These are phyloP conservation scores for Cornus controversa DNA, from an alignment of 148 eudicot genomes.

Conservation along the genomic window DNA sequence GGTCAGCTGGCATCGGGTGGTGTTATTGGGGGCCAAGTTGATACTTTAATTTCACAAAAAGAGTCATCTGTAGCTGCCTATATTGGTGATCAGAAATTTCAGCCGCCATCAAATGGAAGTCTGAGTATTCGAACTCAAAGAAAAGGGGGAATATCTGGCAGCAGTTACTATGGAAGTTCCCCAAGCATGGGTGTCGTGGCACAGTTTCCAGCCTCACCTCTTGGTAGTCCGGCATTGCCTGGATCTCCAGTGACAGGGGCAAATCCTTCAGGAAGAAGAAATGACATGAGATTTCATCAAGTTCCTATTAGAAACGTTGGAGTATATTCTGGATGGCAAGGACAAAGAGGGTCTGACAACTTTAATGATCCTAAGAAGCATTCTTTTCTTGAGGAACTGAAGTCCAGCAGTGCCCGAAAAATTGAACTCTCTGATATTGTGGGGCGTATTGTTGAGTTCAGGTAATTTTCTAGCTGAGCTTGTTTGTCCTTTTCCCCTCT, in stretches of 20 bases:
- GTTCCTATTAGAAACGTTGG: conserved; percentile 52
- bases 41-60: conserved; percentile 34
- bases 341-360: conserved; percentile 53
- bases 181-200: conserved; percentile 42
- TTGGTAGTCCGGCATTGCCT: conserved; percentile 76
- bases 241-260: conserved; percentile 63
- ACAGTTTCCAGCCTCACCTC: conserved; percentile 55
- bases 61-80: conserved; percentile 33
- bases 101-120: conserved; percentile 28
- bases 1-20: conserved; percentile 41
- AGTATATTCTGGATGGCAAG: conserved; percentile 58
- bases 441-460: conserved; percentile 82
- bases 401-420: conserved; percentile 61
- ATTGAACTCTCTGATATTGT: conserved; percentile 74
- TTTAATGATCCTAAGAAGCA: conserved; percentile 49
- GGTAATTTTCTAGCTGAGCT: conserved; percentile 34
- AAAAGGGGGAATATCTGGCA: conserved; percentile 35
- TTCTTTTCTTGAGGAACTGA: conserved; percentile 85
- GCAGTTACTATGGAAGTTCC: conserved; percentile 51
- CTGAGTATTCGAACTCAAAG: conserved; percentile 34
- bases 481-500: conserved; percentile 3
- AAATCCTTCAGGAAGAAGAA: conserved; percentile 49
- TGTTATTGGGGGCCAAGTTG: conserved; percentile 40
- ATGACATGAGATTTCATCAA: conserved; percentile 48
- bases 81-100: conserved; percentile 41